Base-by-base conservation (phyloP, 2,329 filamentous ascomycete species). In the Epichloe gansuensis region DNA sequence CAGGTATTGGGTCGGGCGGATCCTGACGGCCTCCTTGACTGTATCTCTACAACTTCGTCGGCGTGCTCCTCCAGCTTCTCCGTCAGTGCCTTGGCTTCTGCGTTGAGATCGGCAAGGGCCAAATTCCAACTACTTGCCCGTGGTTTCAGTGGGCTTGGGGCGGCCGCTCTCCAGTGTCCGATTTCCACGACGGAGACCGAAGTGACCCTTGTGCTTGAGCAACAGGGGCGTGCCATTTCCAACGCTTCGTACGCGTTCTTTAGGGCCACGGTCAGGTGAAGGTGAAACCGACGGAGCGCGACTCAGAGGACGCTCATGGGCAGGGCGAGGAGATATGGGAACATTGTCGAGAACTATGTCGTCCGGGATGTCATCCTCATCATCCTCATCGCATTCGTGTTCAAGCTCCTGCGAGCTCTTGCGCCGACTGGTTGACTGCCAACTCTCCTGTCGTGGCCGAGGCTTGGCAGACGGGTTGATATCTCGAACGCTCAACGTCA, bases 61-160 rank as follows among this genome's bases (percentile, higher is more conserved):
- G 85, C 83, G 60, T 88, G 85, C 62, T 85, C 85, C 63, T 91
- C 88, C n/a, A 93, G 72, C 60, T 86, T 88, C 60, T 88, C 85
- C 0, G 87, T 91, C 53, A 93, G 67, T 23, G 81, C 81, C 63
- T 83, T 85, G 11, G 86, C 84, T 62, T 93, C 88, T 4, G 80
- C 71, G 55, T 80, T 89, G 52, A 93, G 72, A 48, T 85, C 80
- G 1, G 78, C 78, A 58, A 86, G 71, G 15, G 83, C 85, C 13
- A 81, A 75, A 49, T 81, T 86, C 87, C 88, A 93, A 57, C 86
- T 89, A 66, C 84, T 83, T 31, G 83, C 81, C 50, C 83, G 76
- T 38, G 73, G 67, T 57, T 80, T 78, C 7, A 69, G 55, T 0
- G 75, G 73, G 25, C 70, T 74, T 0, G 70, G 62, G 68, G 62